Evolutionary conservation across 2,329 filamentous ascomycete genomes (phyloP).

Genomic region (Cordyceps javanica): DNA sequence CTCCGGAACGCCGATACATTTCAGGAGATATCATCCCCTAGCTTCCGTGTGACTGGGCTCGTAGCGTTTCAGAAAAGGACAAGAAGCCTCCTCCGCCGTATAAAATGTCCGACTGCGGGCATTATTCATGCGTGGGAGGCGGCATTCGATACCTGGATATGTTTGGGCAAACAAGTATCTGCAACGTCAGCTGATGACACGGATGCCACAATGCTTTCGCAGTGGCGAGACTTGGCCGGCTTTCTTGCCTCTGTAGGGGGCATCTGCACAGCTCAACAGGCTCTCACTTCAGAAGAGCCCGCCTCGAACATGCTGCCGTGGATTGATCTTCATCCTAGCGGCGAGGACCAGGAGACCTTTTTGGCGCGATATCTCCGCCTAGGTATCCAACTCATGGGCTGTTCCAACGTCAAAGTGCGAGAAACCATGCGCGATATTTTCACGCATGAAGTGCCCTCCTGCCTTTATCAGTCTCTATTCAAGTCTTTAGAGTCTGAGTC

Average conservation of each 20-base stretch:
- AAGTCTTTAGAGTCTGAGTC: constrained; percentile 60
- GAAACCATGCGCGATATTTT: constrained; percentile 62
- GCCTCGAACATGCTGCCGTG: constrained; percentile 51
- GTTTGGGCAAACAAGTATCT: constrained; percentile 57
- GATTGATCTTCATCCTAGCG: constrained; percentile 56
- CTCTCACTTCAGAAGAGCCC: constrained; percentile 51
- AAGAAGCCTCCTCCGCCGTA: constrained; percentile 51
- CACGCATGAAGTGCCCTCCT: constrained; percentile 57
- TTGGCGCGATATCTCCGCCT: constrained; percentile 55
- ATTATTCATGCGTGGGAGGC: constrained; percentile 62
- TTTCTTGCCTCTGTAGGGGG: constrained; percentile 63
- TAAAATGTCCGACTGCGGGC: constrained; percentile 58
- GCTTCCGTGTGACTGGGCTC: constrained; percentile 60
- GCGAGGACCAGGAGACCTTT: constrained; percentile 54
- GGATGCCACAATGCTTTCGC: constrained; percentile 50
- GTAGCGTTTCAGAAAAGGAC: constrained; percentile 65
- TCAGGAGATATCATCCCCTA: constrained; percentile 54
- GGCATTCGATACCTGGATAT: constrained; percentile 59
- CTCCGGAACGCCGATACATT: constrained; percentile 57
- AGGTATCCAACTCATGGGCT: constrained; percentile 60
- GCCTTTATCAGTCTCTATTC: constrained; percentile 57
- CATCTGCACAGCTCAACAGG: constrained; percentile 56
- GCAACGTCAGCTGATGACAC: constrained; percentile 43
- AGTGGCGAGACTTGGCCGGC: constrained; percentile 65
- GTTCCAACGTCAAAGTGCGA: constrained; percentile 56